Percentiles rank a stretch among this genome's conserved stretches.
Conservation (phyloP, 2,329 filamentous ascomycete genomes). For the Colletotrichum trifolii region DNA sequence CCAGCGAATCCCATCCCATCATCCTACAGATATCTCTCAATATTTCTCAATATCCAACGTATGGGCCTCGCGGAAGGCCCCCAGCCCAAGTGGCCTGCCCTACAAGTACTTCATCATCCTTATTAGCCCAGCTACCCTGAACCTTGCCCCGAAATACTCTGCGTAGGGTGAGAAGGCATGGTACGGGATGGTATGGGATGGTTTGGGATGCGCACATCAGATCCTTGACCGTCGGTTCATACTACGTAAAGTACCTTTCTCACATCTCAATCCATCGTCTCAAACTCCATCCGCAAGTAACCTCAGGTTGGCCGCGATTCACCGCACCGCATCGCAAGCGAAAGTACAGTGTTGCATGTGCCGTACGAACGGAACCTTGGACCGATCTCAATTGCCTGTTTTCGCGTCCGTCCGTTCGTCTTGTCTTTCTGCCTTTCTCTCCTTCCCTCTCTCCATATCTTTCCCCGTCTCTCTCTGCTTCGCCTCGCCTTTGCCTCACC, state of each 20-base stretch:
- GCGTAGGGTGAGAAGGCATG: no score
- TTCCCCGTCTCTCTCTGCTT: background rate
- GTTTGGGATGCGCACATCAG: background rate
- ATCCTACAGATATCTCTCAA: no score
- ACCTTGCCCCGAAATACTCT: no score
- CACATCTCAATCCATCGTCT: constrained; percentile 8
- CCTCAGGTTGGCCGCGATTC: constrained; percentile 7
- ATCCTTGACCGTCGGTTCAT: constrained; percentile 1
- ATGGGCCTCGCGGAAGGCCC: no score
- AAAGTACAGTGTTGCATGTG: constrained; percentile 24
- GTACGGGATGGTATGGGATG: no score
- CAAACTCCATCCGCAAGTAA: constrained; percentile 15
- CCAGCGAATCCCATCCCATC: no score
- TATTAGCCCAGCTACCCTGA: no score
- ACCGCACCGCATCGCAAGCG: constrained; percentile 10
- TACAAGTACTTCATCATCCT: no score
- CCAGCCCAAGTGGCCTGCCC: no score
- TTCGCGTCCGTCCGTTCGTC: background rate
- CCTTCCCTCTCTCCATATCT: no score
- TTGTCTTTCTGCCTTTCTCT: background rate
- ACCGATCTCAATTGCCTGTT: background rate
- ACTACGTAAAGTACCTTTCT: constrained; percentile 3
- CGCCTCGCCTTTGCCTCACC: background rate
- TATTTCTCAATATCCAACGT: no score
- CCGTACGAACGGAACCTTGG: constrained; percentile 23